phyloP scores from a whole-genome alignment of 371 early-diverging fungal genomes.

The Actinomucor elegans region DNA sequence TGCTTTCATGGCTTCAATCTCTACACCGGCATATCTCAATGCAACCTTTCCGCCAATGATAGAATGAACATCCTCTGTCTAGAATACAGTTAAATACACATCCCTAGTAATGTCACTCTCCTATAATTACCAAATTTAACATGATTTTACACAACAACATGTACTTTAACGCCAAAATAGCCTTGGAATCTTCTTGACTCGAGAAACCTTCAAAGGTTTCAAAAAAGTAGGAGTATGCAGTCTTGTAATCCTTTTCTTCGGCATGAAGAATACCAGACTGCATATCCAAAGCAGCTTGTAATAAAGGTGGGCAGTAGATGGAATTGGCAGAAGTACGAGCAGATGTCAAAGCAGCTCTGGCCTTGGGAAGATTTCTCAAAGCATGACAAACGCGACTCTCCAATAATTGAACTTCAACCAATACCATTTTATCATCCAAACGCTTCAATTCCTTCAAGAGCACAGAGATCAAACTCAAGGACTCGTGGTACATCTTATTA shows the following conservation, averaged over 20 bases:
- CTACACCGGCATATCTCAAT: constrained; percentile 69
- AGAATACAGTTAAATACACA: background rate
- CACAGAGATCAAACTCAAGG: constrained; percentile 80
- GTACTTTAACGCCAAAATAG: constrained; percentile 90
- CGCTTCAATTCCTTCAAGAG: constrained; percentile 95
- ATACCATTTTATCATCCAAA: constrained; percentile 96
- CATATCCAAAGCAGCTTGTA: constrained; percentile 97
- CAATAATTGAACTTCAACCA: constrained; percentile 95
- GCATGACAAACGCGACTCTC: constrained; percentile 96
- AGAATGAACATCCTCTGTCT: constrained; percentile 87
- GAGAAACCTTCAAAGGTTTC: constrained; percentile 96
- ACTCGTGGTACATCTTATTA: constrained; percentile 92
- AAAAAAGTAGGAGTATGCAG: constrained; percentile 98
- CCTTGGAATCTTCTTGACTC: constrained; percentile 83
- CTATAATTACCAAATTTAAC: constrained; percentile 78
- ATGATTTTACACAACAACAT: constrained; percentile 98
- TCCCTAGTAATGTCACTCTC: no score
- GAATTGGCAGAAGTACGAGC: constrained; percentile 97
- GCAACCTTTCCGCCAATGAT: constrained; percentile 86
- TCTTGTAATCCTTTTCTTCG: constrained; percentile 98
- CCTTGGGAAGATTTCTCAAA: constrained; percentile 90
- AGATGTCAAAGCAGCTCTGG: constrained; percentile 95
- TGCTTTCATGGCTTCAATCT: constrained; percentile 93
- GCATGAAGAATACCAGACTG: constrained; percentile 97
- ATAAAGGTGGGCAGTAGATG: constrained; percentile 97